Base-by-base conservation (phyloP, 2,329 filamentous ascomycete genomes). In the Pestalotiopsis sp. region DNA sequence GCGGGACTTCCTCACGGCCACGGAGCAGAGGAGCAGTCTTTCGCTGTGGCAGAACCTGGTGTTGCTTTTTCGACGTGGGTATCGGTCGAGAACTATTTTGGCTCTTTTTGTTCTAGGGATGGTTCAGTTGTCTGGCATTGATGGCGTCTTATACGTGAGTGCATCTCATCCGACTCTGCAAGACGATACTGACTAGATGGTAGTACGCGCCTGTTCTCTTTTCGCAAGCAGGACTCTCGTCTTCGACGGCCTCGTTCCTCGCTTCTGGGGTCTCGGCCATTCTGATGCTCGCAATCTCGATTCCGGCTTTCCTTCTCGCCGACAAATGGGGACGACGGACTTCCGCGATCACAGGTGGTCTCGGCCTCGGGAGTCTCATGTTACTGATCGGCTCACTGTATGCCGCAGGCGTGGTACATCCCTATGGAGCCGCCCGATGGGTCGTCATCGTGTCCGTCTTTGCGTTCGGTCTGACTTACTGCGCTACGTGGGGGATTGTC, bases 171-270 rank as follows among this genome's bases (percentile, higher is more conserved):
- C 45, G 41, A 13, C 13, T 4, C 23, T 17, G 27, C 11, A 0
- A 4, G 0, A 20, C 45, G 11, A 23, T 1, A 57, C 49, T 66
- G 23, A 66, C 25, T 11, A 3, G 4, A 39, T 31, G 13, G 14
- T 58, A 88, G 83, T 91, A 91, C 68, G 87, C 89, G 0, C 89
- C 89, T 0, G 77, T 86, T 0, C 81, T 92, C 0, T 91, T 91
- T 71, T 78, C 83, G 27, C 86, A 89, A 66, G 88, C 89, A 2
- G 89, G 89, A 0, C 80, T 91, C 12, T 81, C 82, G 7, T 86
- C 85, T 0, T 79, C 82, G 3, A 85, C 83, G 27, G 83, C 87
- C 1, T 85, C 86, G 0, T 89, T 91, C 72, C 81, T 91, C 2
- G 89, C 89, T 0, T 90, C 88, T 0, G 89, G 89, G 0, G 80